Evolutionary conservation across 2,329 filamentous ascomycete genomes (phyloP).

Genomic region (Colletotrichum sp.): DNA sequence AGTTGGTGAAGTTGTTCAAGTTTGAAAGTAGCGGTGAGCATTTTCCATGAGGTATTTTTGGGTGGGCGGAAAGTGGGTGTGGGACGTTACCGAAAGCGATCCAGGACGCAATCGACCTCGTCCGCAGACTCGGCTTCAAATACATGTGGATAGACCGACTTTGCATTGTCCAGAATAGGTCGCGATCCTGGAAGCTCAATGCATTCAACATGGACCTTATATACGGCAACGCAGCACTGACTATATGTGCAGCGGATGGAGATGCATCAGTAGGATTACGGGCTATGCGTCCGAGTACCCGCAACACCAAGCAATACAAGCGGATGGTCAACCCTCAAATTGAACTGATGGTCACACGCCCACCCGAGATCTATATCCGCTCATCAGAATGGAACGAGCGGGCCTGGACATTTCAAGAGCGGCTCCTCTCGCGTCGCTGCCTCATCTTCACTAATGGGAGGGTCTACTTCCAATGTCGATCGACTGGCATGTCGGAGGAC

Average conservation of each 20-base stretch:
- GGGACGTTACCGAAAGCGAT: constrained; percentile 37
- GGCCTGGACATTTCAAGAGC: constrained; percentile 48
- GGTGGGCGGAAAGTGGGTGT: too few relatives aligned
- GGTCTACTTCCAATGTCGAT: constrained; percentile 34
- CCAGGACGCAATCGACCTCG: constrained; percentile 45
- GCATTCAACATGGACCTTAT: constrained; percentile 46
- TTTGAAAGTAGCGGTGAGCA: too few relatives aligned
- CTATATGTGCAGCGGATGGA: constrained; percentile 40
- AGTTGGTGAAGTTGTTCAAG: too few relatives aligned
- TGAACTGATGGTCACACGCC: constrained; percentile 34
- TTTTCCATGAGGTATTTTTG: too few relatives aligned
- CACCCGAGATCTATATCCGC: constrained; percentile 23
- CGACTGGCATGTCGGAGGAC: constrained; percentile 29
- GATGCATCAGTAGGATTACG: constrained; percentile 25
- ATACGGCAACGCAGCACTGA: constrained; percentile 47
- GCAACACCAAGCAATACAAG: constrained; percentile 24
- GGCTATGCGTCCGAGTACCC: constrained; percentile 15
- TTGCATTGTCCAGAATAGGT: constrained; percentile 21
- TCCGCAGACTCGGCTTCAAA: constrained; percentile 17
- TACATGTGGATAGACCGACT: constrained; percentile 23
- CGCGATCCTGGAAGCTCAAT: constrained; percentile 30
- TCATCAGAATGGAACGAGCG: constrained; percentile 42
- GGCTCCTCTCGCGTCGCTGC: constrained; percentile 44
- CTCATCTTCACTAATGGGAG: constrained; percentile 40
- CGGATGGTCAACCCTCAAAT: constrained; percentile 39